A percentile compares a stretch with the other conserved stretches of the same genome.
phyloP scores from a whole-genome alignment of 164 flowering plant species.

The Macadamia tetraphylla region DNA sequence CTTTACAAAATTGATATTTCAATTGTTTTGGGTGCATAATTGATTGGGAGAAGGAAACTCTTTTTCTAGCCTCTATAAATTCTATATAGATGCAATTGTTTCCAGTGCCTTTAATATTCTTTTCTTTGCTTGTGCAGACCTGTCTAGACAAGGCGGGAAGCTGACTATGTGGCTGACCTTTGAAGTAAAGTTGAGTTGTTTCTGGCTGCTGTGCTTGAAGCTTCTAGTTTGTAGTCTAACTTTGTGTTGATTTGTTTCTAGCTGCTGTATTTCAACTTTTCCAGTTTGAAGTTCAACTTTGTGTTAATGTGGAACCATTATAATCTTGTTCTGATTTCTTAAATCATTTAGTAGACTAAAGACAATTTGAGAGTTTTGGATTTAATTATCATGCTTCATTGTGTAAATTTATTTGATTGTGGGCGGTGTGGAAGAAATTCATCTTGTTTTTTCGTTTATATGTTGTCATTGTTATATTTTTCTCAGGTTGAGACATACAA shows the following conservation, averaged over 20 bases:
- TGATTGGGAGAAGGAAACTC: too few species aligned
- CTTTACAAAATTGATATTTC: too few species aligned
- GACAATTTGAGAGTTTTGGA: background rate
- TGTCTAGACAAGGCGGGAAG: conserved; percentile 13
- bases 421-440: background rate
- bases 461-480: background rate
- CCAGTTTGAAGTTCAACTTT: background rate
- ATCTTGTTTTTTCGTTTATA: background rate
- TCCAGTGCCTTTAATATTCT: background rate
- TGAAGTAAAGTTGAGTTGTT: conserved; percentile 7
- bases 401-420: background rate
- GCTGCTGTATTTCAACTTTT: background rate
- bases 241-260: background rate
- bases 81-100: too few species aligned
- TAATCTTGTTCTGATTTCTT: background rate
- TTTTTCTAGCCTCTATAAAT: too few species aligned
- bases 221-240: background rate
- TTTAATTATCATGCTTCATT: background rate
- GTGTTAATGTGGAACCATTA: background rate
- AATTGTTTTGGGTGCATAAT: too few species aligned
- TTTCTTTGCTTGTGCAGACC: conserved; percentile 14
- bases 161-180: conserved; percentile 14
- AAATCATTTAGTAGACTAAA: background rate
- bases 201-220: conserved; percentile 4
- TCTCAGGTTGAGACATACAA: too few species aligned